These are phyloP conservation scores for Proliferodiscus dingleyae DNA, from an alignment of 2,329 filamentous ascomycete species.

Conservation along the genomic window DNA sequence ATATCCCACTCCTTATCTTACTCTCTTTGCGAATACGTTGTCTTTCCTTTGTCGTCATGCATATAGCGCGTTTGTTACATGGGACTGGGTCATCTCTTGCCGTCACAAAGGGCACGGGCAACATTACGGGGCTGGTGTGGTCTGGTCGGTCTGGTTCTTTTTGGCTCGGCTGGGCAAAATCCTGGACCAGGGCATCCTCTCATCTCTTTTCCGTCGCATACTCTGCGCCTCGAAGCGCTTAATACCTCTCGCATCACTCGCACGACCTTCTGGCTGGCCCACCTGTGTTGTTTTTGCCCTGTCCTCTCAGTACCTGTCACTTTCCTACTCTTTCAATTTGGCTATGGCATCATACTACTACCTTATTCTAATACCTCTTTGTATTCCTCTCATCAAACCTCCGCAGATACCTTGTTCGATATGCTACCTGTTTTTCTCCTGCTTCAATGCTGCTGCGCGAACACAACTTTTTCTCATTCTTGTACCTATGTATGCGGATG, in stretches of 20 bases:
- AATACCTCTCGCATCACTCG: conserved; percentile 26
- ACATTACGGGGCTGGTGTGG: conserved; percentile 38
- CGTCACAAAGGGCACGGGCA: conserved; percentile 39
- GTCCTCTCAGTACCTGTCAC: conserved; percentile 23
- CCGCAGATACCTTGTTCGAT: conserved; percentile 58
- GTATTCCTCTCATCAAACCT: conserved; percentile 25
- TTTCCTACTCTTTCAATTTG: conserved; percentile 13
- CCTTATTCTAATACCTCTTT: conserved; percentile 27
- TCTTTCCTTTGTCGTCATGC: conserved; percentile 32
- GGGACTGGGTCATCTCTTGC: conserved; percentile 20
- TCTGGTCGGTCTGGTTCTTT: conserved; percentile 19
- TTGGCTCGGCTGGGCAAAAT: conserved; percentile 14
- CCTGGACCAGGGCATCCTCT: conserved; percentile 10
- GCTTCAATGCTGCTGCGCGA: conserved; percentile 13
- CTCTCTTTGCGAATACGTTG: conserved; percentile 19
- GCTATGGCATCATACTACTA: conserved; percentile 14
- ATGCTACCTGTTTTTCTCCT: conserved; percentile 34
- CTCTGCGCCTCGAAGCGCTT: conserved; percentile 21
- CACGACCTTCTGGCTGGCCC: conserved; percentile 31
- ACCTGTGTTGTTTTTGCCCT: conserved; percentile 32
- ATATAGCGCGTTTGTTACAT: conserved; percentile 28
- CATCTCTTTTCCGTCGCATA: conserved; percentile 19
- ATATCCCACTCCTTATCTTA: conserved; percentile 31
- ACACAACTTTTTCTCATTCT: conserved; percentile 10
- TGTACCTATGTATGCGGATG: conserved; percentile 14